phyloP scores from a whole-genome alignment of 345 rosid species.

The Boechera retrofracta region DNA sequence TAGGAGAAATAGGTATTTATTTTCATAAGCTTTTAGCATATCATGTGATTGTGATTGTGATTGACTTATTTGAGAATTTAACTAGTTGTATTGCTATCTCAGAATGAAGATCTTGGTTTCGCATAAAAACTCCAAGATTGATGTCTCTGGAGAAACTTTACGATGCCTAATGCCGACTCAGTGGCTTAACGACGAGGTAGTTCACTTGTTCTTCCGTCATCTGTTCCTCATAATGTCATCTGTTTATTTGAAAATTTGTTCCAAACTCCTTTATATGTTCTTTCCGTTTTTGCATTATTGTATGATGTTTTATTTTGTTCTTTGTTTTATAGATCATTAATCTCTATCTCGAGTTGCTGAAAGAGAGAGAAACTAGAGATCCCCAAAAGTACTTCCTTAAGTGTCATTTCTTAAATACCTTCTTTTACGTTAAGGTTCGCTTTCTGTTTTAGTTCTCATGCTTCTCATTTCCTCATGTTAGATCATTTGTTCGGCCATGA shows the following conservation, averaged over 20 bases:
- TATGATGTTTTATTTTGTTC: not conserved
- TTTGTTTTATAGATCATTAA: constrained; percentile 71
- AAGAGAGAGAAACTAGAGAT: constrained; percentile 87
- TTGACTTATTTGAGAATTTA: constrained; percentile 3
- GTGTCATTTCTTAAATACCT: constrained; percentile 91
- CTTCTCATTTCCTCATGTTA: constrained; percentile 4
- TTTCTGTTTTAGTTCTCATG: not conserved
- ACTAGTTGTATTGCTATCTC: constrained; percentile 26
- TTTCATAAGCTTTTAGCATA: not conserved
- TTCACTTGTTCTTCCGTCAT: no score
- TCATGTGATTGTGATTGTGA: constrained; percentile 15
- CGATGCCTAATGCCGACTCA: not conserved
- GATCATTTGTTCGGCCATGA: constrained; percentile 40
- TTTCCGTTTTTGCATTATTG: not conserved
- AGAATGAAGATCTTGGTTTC: constrained; percentile 62
- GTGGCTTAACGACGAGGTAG: constrained; percentile 14
- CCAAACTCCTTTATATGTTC: not conserved
- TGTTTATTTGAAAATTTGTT: no score
- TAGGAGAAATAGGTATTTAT: constrained; percentile 55
- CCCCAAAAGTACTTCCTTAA: constrained; percentile 71
- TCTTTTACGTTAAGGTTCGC: constrained; percentile 87
- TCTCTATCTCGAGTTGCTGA: constrained; percentile 80
- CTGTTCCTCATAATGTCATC: not conserved
- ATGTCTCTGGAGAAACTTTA: constrained; percentile 11
- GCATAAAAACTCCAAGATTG: constrained; percentile 64